Conservation (phyloP, 768 basidiomycete species). For the Leucocoprinus birnbaumii region DNA sequence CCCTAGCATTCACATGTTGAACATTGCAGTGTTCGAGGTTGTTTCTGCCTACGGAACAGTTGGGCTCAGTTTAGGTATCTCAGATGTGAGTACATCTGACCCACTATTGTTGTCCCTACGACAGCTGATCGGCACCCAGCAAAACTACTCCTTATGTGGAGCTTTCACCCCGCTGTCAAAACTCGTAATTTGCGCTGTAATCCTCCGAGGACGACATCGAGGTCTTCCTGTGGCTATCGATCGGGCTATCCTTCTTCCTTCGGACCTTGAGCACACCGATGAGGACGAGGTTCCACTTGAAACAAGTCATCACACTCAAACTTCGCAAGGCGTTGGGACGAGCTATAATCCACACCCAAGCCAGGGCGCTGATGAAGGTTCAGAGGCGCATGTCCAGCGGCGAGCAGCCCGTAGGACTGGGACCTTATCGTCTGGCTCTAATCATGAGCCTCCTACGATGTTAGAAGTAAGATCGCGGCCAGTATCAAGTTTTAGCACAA, state of each 20-base stretch:
- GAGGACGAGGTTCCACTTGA: not conserved
- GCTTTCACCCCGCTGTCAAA: constrained; percentile 81
- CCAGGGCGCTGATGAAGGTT: not conserved
- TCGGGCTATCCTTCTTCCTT: constrained; percentile 80
- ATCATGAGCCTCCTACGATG: not conserved
- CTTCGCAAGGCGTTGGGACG: not conserved
- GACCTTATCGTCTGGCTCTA: not conserved
- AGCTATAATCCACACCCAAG: not conserved
- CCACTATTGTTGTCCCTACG: too few species aligned
- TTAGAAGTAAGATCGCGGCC: not conserved
- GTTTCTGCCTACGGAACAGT: constrained; percentile 89
- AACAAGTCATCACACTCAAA: constrained; percentile 4
- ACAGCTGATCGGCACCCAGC: constrained; percentile 36
- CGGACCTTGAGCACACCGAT: constrained; percentile 44
- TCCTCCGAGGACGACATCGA: constrained; percentile 92
- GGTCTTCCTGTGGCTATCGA: constrained; percentile 87
- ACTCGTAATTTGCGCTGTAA: constrained; percentile 81
- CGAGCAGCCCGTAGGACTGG: not conserved
- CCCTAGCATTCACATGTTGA: not conserved
- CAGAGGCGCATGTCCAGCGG: not conserved
- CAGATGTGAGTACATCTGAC: constrained; percentile 67
- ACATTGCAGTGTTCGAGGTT: constrained; percentile 71
- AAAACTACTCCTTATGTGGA: constrained; percentile 80
- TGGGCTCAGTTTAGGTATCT: constrained; percentile 86
- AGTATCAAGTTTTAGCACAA: not conserved